These are phyloP conservation scores for Rhizopogon roseolus DNA, from an alignment of 768 basidiomycete species.

Conservation along the genomic window DNA sequence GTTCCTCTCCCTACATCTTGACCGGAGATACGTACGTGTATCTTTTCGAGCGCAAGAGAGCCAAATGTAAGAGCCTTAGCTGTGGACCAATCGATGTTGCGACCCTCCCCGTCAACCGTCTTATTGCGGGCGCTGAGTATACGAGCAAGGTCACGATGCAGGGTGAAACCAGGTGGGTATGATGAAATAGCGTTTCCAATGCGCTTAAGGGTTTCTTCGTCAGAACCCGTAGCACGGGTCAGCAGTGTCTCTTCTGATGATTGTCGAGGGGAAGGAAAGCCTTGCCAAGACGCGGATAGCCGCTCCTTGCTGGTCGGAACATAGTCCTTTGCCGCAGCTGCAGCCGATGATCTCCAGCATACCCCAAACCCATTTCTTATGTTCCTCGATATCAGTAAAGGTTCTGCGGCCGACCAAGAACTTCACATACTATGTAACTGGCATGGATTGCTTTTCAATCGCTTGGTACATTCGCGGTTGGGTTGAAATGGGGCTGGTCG, in stretches of 20 bases:
- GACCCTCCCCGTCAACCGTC: slow-evolving; percentile 86
- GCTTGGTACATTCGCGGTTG: slow-evolving; percentile 99
- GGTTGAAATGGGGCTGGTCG: slow-evolving; percentile 97
- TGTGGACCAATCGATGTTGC: slow-evolving; percentile 95
- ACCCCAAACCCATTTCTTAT: slow-evolving; percentile 99
- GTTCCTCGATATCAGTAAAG: slow-evolving; percentile 96
- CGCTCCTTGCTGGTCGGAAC: slow-evolving; percentile 93
- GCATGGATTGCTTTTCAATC: slow-evolving; percentile 89
- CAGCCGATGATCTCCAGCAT: slow-evolving; percentile 97
- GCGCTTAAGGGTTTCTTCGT: slow-evolving; percentile 69
- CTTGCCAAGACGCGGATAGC: slow-evolving; percentile 97
- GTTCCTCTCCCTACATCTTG: slow-evolving; percentile 99
- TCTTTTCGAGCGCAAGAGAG: slow-evolving; percentile 86
- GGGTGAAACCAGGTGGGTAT: slow-evolving; percentile 79
- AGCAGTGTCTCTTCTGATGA: slow-evolving; percentile 90
- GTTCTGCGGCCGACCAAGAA: slow-evolving; percentile 86
- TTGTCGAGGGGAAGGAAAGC: slow-evolving; percentile 96
- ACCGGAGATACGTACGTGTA: slow-evolving; percentile 92
- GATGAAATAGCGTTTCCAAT: slow-evolving; percentile 85
- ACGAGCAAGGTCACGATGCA: slow-evolving; percentile 91
- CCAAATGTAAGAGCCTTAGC: slow-evolving; percentile 98
- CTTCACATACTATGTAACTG: slow-evolving; percentile 88
- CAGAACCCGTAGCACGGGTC: slow-evolving; percentile 81
- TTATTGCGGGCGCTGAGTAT: slow-evolving; percentile 87
- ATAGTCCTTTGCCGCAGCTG: slow-evolving; percentile 93